These are phyloP conservation scores for Takashimella tepidaria DNA, from an alignment of 1,284 basidiomycete species.

Conservation along the genomic window DNA sequence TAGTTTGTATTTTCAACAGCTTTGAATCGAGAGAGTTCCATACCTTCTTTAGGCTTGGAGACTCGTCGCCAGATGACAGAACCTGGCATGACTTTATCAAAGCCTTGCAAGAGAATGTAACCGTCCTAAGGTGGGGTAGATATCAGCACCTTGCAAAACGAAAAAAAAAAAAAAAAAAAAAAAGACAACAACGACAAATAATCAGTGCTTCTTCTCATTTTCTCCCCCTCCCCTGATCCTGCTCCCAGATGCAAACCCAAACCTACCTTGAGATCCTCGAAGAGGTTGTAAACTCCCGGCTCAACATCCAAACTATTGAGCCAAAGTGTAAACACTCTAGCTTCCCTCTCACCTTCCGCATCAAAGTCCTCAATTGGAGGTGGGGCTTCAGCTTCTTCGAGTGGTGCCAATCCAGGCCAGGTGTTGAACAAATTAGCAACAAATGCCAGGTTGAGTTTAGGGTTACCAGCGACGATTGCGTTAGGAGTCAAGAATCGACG, in stretches of 20 bases:
- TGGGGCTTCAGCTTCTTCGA: conserved; percentile 75
- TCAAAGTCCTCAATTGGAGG: conserved; percentile 91
- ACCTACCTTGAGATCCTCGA: conserved; percentile 79
- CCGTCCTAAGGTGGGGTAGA: conserved; percentile 61
- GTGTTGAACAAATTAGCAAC: conserved; percentile 99
- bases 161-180: no score
- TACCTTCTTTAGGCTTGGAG: conserved; percentile 82
- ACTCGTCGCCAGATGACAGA: conserved; percentile 91
- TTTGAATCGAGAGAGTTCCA: conserved; percentile 89
- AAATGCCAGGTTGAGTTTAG: conserved; percentile 97
- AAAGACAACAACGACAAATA: no score
- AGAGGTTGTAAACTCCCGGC: conserved; percentile 91
- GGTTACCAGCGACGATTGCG: conserved; percentile 88
- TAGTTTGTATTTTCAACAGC: conserved; percentile 99
- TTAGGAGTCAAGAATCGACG: conserved; percentile 91
- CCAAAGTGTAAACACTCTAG: conserved; percentile 96
- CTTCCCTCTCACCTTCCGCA: conserved; percentile 96
- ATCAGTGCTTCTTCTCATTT: background rate
- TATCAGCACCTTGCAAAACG: conserved; percentile 3
- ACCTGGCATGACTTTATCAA: conserved; percentile 90
- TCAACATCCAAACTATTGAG: conserved; percentile 95
- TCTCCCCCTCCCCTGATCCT: no score
- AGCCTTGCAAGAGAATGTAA: conserved; percentile 84
- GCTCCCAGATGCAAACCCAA: no score
- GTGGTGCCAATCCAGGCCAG: conserved; percentile 83